A percentile compares a stretch with the other conserved stretches of the same genome.
phyloP scores from a whole-genome alignment of 306 rosid species.

The Malus sieversii region DNA sequence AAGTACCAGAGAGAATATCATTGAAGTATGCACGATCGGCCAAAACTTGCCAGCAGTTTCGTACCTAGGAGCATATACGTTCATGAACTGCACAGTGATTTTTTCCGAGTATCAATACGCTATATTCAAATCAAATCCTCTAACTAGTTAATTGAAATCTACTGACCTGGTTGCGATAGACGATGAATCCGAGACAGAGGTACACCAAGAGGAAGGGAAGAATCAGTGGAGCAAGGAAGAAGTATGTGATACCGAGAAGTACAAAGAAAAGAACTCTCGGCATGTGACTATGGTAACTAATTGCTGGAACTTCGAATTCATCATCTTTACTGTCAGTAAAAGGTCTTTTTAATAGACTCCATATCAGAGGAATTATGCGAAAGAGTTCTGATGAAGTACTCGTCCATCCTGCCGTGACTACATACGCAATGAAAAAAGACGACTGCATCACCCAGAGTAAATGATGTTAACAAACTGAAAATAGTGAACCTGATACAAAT shows the following conservation, averaged over 20 bases:
- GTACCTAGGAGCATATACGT: slow-evolving; percentile 66
- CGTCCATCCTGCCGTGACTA: slow-evolving; percentile 96
- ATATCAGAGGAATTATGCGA: slow-evolving; percentile 53
- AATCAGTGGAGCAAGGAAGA: slow-evolving; percentile 91
- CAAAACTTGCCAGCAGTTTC: slow-evolving; percentile 91
- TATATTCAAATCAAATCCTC: neutral
- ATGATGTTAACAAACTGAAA: slow-evolving; percentile 21
- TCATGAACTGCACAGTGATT: slow-evolving; percentile 54
- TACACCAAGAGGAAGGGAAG: slow-evolving; percentile 79
- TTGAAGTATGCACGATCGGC: slow-evolving; percentile 79
- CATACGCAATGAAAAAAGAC: slow-evolving; percentile 89
- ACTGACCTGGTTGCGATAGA: slow-evolving; percentile 81
- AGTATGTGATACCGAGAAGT: slow-evolving; percentile 89
- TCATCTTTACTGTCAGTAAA: slow-evolving; percentile 31
- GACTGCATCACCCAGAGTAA: slow-evolving; percentile 47
- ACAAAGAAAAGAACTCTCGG: slow-evolving; percentile 83
- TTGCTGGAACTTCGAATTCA: slow-evolving; percentile 61
- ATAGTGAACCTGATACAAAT: slow-evolving; percentile 1
- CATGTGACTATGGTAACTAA: slow-evolving; percentile 56
- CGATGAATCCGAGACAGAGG: slow-evolving; percentile 67
- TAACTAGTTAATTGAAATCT: neutral
- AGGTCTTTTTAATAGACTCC: slow-evolving; percentile 51
- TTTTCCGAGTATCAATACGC: slow-evolving; percentile 17
- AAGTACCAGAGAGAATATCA: slow-evolving; percentile 80
- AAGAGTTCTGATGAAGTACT: slow-evolving; percentile 72